Conservation (phyloP, 1,139 yeast species). For the Debaryomycetaceae sp. region DNA sequence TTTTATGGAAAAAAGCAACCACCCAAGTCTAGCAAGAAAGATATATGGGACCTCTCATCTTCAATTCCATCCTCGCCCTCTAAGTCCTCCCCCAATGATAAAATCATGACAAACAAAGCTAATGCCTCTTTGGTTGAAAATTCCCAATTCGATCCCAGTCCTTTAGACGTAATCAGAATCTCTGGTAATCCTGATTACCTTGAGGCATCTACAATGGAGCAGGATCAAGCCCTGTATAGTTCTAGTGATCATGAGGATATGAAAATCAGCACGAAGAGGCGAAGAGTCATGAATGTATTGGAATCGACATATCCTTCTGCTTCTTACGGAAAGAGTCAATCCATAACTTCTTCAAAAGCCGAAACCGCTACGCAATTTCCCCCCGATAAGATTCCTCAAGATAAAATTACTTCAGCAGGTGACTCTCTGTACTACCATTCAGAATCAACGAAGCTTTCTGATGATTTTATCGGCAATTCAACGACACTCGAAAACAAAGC, state of each 20-base stretch:
- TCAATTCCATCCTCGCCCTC: constrained; percentile 3
- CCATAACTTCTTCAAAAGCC: background rate
- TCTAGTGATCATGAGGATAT: background rate
- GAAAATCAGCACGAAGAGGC: background rate
- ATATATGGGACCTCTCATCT: constrained; percentile 8
- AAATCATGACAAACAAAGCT: background rate
- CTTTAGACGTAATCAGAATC: background rate
- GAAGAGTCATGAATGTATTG: background rate
- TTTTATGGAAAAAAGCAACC: constrained; percentile 5
- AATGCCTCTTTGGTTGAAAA: constrained; percentile 2
- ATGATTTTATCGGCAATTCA: background rate
- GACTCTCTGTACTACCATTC: background rate
- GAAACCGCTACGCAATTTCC: background rate
- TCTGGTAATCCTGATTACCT: background rate
- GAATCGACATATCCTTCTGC: background rate
- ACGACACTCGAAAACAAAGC: background rate
- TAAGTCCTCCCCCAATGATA: background rate
- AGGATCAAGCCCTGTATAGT: background rate
- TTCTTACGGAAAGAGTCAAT: background rate
- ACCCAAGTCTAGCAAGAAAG: constrained; percentile 1
- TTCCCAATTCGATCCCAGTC: constrained; percentile 3
- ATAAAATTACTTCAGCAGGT: background rate
- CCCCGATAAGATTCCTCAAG: background rate
- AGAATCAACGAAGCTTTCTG: background rate
- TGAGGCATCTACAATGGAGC: background rate